Evolutionary conservation across 169 alveolate species (phyloP).

Genomic region (Amoebophrya sp.): DNA sequence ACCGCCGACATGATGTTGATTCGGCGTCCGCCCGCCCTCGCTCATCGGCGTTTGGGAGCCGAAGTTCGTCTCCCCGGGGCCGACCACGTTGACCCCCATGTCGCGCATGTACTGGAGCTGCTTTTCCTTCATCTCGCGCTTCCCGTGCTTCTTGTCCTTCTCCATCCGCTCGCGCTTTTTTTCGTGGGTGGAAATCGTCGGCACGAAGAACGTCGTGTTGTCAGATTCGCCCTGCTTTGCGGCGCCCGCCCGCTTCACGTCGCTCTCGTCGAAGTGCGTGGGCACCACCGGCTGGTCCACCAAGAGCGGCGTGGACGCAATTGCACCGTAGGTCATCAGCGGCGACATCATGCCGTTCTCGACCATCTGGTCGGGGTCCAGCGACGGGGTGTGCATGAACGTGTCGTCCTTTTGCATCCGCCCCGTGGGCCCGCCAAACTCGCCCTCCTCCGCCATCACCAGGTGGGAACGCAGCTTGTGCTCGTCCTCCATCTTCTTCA

Average conservation of each 20-base stretch:
- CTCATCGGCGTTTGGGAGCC: no score
- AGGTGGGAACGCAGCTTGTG: not conserved
- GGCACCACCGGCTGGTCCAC: not conserved
- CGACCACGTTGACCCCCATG: not conserved
- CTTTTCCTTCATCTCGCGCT: not conserved
- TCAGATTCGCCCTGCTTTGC: not conserved
- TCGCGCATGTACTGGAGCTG: not conserved
- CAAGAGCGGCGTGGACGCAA: not conserved
- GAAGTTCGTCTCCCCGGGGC: no score
- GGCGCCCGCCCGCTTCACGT: not conserved
- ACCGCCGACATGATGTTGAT: no score
- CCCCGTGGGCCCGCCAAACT: not conserved
- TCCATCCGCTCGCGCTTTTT: not conserved
- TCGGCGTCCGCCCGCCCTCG: no score
- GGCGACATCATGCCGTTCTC: not conserved
- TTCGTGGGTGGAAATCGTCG: not conserved
- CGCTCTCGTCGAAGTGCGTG: not conserved
- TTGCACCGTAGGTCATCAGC: constrained; percentile 5
- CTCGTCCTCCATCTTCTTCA: not conserved
- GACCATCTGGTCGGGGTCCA: not conserved
- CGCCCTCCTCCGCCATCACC: not conserved
- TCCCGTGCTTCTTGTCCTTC: not conserved
- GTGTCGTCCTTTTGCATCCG: not conserved
- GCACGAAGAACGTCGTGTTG: no score
- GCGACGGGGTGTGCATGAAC: not conserved